phyloP scores from a whole-genome alignment of 1,284 basidiomycete species.

The Trichosporon faecale region DNA sequence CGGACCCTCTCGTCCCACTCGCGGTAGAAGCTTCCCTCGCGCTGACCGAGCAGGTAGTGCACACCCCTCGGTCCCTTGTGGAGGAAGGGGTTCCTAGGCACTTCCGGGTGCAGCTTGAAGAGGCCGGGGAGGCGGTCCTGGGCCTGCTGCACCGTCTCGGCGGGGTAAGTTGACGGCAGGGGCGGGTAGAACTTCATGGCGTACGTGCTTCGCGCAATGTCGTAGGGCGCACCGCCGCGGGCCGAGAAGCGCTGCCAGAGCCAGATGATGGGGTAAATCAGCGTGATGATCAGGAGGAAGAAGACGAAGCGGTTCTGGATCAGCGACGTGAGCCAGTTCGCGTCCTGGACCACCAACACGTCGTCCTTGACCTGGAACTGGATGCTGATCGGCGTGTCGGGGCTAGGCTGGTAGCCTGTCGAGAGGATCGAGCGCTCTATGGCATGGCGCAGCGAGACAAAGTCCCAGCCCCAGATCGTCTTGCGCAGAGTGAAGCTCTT shows the following conservation, averaged over 20 bases:
- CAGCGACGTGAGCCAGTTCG: conserved; percentile 61
- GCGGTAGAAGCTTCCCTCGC: conserved; percentile 72
- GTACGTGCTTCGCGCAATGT: conserved; percentile 29
- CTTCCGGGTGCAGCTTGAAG: conserved; percentile 42
- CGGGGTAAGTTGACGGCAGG: conserved; percentile 40
- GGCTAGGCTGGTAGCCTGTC: conserved; percentile 58
- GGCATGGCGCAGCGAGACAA: conserved; percentile 51
- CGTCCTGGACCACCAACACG: conserved; percentile 60
- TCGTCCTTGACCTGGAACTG: conserved; percentile 54
- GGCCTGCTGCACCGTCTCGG: conserved; percentile 35
- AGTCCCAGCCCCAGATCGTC: conserved; percentile 68
- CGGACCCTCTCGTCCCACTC: conserved; percentile 65
- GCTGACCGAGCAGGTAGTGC: conserved; percentile 56
- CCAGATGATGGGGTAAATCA: conserved; percentile 68
- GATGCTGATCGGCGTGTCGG: conserved; percentile 52
- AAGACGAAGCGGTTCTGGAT: conserved; percentile 64
- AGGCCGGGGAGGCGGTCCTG: conserved; percentile 33
- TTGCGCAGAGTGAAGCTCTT: conserved; percentile 67
- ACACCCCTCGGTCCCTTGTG: conserved; percentile 43
- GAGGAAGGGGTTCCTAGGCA: conserved; percentile 34
- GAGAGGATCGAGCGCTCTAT: conserved; percentile 58
- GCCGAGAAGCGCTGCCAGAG: conserved; percentile 27
- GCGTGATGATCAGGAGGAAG: conserved; percentile 61
- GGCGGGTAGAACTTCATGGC: conserved; percentile 43
- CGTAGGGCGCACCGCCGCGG: conserved; percentile 34